phyloP scores from a whole-genome alignment of 805 yeast species.

The Cyberlindnera misumaiensis region DNA sequence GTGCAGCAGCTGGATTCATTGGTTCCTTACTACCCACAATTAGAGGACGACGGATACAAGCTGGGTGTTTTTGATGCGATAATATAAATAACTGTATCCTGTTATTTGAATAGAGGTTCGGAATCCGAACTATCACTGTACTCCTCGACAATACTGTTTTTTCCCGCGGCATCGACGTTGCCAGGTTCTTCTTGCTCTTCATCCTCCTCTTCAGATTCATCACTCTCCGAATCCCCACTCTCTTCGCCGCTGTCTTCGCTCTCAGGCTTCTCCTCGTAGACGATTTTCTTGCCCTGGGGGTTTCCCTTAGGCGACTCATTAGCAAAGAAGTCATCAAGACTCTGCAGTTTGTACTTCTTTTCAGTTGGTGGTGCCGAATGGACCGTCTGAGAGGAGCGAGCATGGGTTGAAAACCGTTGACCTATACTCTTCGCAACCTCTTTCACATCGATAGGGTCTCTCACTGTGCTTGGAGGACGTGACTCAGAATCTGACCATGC shows the following conservation, averaged over 20 bases:
- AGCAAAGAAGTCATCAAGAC: conserved; percentile 81
- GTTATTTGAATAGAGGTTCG: too few species aligned
- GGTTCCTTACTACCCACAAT: conserved; percentile 74
- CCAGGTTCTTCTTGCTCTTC: conserved; percentile 9
- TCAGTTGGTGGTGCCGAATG: conserved; percentile 12
- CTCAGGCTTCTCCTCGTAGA: conserved; percentile 10
- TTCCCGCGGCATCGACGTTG: conserved; percentile 2
- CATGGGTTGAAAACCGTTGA: conserved; percentile 3
- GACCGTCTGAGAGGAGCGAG: neutral
- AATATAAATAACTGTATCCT: conserved; percentile 5
- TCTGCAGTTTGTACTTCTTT: conserved; percentile 55
- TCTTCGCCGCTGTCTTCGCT: conserved; percentile 28
- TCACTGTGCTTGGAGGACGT: conserved; percentile 27
- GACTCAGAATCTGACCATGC: conserved; percentile 38
- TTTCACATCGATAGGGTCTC: conserved; percentile 33
- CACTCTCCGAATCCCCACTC: conserved; percentile 21
- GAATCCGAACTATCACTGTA: neutral
- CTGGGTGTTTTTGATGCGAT: conserved; percentile 18
- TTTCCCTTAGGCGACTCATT: conserved; percentile 28
- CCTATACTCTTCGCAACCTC: conserved; percentile 30
- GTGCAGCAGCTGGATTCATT: conserved; percentile 66
- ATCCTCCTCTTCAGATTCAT: conserved; percentile 25
- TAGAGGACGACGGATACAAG: conserved; percentile 27
- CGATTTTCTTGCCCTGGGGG: conserved; percentile 6
- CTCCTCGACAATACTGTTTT: neutral